These are phyloP conservation scores for Cyclotella baltica DNA, from an alignment of 108 stramenopile genomes.

Conservation along the genomic window DNA sequence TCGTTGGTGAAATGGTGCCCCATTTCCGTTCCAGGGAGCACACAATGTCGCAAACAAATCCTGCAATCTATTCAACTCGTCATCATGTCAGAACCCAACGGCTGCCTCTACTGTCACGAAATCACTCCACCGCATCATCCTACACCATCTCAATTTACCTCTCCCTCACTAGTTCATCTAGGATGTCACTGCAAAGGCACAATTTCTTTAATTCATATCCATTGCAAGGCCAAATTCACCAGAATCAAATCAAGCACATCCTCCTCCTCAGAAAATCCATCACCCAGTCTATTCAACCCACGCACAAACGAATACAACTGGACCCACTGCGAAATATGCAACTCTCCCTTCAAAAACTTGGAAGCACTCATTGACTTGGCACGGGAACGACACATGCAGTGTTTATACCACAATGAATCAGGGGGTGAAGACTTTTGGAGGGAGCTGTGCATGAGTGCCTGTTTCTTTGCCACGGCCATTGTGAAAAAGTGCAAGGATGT, in stretches of 20 bases:
- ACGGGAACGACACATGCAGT: slow-evolving; percentile 2
- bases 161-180: background rate
- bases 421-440: background rate
- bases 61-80: background rate
- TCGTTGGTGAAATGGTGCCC: no score
- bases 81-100: background rate
- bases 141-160: background rate
- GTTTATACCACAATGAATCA: background rate
- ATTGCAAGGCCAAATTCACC: slow-evolving; percentile 28
- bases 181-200: slow-evolving; percentile 27
- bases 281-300: no score
- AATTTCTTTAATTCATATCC: slow-evolving; percentile 5
- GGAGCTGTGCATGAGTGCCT: slow-evolving; percentile 19
- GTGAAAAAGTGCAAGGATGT: slow-evolving; percentile 19
- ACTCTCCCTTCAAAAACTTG: background rate
- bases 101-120: slow-evolving; percentile 7
- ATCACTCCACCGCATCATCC: background rate
- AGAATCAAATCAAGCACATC: slow-evolving; percentile 9
- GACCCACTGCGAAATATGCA: slow-evolving; percentile 28
- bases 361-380: slow-evolving; percentile 23
- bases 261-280: no score
- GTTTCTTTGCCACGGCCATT: slow-evolving; percentile 19
- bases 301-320: slow-evolving; percentile 20
- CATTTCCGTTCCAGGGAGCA: no score
- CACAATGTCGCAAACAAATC: no score